Conservation (phyloP, 371 early-diverging fungal species). For the Dinochytrium kinnereticum region DNA sequence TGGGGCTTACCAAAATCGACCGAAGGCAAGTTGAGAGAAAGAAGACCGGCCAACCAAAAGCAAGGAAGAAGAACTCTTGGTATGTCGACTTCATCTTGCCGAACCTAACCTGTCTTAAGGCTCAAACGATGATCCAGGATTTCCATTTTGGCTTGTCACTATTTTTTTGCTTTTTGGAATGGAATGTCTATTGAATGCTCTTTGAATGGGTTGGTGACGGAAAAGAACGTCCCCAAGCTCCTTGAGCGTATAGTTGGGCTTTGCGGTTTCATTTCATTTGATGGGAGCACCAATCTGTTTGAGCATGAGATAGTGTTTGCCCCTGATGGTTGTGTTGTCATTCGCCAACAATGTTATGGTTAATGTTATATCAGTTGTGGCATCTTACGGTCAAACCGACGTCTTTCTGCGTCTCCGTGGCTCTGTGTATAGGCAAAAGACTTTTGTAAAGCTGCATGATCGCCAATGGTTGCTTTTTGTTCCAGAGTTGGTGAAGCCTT, state of each 20-base stretch:
- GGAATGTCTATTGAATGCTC: slow-evolving; percentile 25
- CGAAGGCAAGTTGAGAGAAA: slow-evolving; percentile 93
- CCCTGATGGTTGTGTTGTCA: slow-evolving; percentile 28
- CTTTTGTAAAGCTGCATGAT: slow-evolving; percentile 16
- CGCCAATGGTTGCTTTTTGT: slow-evolving; percentile 23
- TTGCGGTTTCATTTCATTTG: slow-evolving; percentile 31
- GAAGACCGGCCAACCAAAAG: slow-evolving; percentile 88
- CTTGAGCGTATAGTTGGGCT: slow-evolving; percentile 42
- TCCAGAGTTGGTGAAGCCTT: not conserved
- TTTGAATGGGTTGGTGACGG: slow-evolving; percentile 25
- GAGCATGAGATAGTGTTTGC: slow-evolving; percentile 39
- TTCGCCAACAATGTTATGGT: slow-evolving; percentile 17
- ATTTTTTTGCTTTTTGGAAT: too few species aligned
- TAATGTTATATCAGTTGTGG: not conserved
- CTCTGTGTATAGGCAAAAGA: slow-evolving; percentile 9
- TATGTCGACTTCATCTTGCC: too few species aligned
- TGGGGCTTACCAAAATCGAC: slow-evolving; percentile 72
- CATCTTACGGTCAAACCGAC: slow-evolving; percentile 11
- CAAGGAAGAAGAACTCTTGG: slow-evolving; percentile 6
- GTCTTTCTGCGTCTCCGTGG: slow-evolving; percentile 19
- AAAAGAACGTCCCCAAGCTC: slow-evolving; percentile 26
- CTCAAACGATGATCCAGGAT: not conserved
- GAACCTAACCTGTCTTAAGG: too few species aligned
- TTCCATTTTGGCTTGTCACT: too few species aligned
- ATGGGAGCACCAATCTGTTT: slow-evolving; percentile 24